Percentiles rank a stretch among this genome's conserved stretches.
Evolutionary conservation across 1,284 basidiomycete species (phyloP).

Genomic region (Boletus smithii): DNA sequence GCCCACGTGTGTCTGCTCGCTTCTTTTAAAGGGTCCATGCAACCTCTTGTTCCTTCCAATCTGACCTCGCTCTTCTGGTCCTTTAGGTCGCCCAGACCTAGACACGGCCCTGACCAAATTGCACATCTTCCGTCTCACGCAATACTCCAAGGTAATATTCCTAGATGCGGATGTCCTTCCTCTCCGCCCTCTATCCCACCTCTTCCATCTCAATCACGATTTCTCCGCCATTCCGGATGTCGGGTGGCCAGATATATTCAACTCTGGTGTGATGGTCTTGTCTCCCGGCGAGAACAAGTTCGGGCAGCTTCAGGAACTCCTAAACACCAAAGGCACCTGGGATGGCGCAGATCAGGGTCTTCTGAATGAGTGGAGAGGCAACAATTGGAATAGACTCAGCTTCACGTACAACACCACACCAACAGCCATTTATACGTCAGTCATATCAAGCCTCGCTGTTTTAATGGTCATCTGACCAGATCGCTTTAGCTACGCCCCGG

Average conservation of each 20-base stretch:
- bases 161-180: constrained; percentile 96
- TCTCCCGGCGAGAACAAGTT: constrained; percentile 83
- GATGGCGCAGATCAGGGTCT: constrained; percentile 97
- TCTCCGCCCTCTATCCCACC: constrained; percentile 80
- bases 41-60: constrained; percentile 5
- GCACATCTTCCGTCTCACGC: constrained; percentile 87
- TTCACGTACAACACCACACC: constrained; percentile 98
- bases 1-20: constrained; percentile 6
- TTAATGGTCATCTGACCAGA: constrained; percentile 25
- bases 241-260: constrained; percentile 99
- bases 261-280: constrained; percentile 91
- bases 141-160: constrained; percentile 88
- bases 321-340: constrained; percentile 82
- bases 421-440: constrained; percentile 94
- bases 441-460: constrained; percentile 26
- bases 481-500: constrained; percentile 80
- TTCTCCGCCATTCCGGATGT: constrained; percentile 92
- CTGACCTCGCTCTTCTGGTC: constrained; percentile 19
- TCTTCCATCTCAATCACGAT: constrained; percentile 75
- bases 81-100: constrained; percentile 86
- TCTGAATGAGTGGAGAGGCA: constrained; percentile 90
- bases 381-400: constrained; percentile 86
- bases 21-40: too few species aligned
- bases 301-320: constrained; percentile 63
- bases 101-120: constrained; percentile 91